These are phyloP conservation scores for Podospora australis DNA, from an alignment of 495 filamentous ascomycete species.

Conservation along the genomic window DNA sequence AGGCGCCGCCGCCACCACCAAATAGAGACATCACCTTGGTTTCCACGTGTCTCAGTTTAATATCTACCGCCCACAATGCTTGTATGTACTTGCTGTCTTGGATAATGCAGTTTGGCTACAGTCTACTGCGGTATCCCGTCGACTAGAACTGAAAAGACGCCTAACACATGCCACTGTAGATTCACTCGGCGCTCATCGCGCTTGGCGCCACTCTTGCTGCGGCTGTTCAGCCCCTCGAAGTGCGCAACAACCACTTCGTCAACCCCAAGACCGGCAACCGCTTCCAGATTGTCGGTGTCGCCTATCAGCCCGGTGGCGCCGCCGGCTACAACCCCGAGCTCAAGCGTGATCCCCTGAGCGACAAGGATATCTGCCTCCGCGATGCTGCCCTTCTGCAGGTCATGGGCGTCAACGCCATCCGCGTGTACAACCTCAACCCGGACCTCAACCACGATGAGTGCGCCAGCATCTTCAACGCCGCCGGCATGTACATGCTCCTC, in stretches of 20 bases:
- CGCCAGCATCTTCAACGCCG: slow-evolving; percentile 81
- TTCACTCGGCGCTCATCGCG: slow-evolving; percentile 37
- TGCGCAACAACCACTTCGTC: slow-evolving; percentile 75
- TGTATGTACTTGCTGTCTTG: not conserved
- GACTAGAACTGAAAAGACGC: not conserved
- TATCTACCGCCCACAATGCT: slow-evolving; percentile 4
- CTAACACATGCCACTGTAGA: slow-evolving; percentile 14
- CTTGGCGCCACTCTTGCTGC: slow-evolving; percentile 47
- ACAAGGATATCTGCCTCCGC: slow-evolving; percentile 69
- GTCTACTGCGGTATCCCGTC: not conserved
- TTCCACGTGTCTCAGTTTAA: not conserved
- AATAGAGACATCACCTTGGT: too few species aligned
- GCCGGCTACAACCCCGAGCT: slow-evolving; percentile 61
- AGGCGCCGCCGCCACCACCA: too few species aligned
- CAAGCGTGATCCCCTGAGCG: slow-evolving; percentile 66
- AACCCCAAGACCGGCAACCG: slow-evolving; percentile 70
- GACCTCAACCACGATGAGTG: slow-evolving; percentile 81
- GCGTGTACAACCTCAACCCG: slow-evolving; percentile 88
- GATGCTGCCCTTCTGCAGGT: slow-evolving; percentile 90
- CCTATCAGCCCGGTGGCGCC: slow-evolving; percentile 89
- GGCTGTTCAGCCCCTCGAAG: slow-evolving; percentile 66
- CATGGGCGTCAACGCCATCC: slow-evolving; percentile 80
- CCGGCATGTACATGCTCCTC: slow-evolving; percentile 55
- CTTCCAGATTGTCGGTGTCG: slow-evolving; percentile 85
- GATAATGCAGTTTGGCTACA: too few species aligned